Evolutionary conservation across 257 asterid species (phyloP), one percentile per base, ranked within the genome.

Genomic region (Cinchona pubescens): DNA sequence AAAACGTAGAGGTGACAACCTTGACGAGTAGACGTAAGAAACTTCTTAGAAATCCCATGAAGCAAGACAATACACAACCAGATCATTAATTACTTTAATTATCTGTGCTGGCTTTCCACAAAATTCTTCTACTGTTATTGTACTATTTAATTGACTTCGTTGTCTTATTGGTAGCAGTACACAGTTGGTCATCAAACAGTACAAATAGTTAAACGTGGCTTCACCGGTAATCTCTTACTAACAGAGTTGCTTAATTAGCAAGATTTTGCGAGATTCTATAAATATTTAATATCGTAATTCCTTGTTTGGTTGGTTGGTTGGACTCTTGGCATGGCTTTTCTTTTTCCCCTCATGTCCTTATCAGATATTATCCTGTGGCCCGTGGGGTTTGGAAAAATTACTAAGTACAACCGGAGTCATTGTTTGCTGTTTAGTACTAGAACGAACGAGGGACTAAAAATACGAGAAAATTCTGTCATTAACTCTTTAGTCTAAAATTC

Each of bases 11-110:
- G 65, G 74, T 62, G 83, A 77, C 71, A 80, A 74, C 68, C 72
- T 68, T 80, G 74, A 79, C n/a, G n/a, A n/a, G n/a, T n/a, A n/a
- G n/a, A n/a, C 74, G 70, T 42, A 63, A 59, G 81, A 80, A 85
- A 74, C 83, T 87, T 81, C 73, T 5, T 51, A 23, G 60, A 76
- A 74, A 75, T 69, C 79, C 78, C 70, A 35, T n/a, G 76, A 79
- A 71, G 79, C 79, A 75, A 70, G 25, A 67, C 51, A 38, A 67
- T 38, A 19, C 48, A 45, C 9, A 19, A 69, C 34, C 46, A 46
- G 48, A 11, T 46, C 43, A 67, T 60, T 74, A n/a, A n/a, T n/a
- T n/a, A n/a, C n/a, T n/a, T n/a, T n/a, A n/a, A n/a, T 75, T 72
- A 60, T 68, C 42, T 59, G n/a, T n/a, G n/a, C 69, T 42, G 43